Evolutionary conservation across 495 filamentous ascomycete genomes (phyloP), one percentile per base, ranked within the genome.

Genomic region (Pseudomonodictys pantanalensis): DNA sequence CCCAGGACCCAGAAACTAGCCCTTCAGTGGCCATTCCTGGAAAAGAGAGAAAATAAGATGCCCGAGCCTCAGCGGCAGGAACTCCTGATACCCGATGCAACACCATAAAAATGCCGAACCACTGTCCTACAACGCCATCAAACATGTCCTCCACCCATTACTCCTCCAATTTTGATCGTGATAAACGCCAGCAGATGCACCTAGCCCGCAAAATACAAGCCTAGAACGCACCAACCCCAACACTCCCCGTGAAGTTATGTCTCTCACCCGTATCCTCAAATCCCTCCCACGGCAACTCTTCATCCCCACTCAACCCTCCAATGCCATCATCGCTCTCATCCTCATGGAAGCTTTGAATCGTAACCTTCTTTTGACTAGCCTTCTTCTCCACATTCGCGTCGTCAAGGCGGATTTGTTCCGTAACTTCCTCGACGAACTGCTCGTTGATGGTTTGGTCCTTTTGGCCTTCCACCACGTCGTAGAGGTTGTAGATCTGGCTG

Each of bases 381-480:
- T 65, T 61, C 59, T 46, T 49, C 51, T 41, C 35, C 1, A 30
- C 73, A 64, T 62, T 30, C 22, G 48, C 32, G 11, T 52, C 35
- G 18, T 81, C 76, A 64, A 83, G 70, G 7, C 81, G 80, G 66
- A 84, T 81, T 9, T 77, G 80, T 50, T 81, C 73, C 10, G 91
- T 75, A 0, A 88, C 89, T 29, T 86, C 75, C 54, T 91, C 87
- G 49, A 90, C 77, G 57, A 85, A 81, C 23, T 84, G 78, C 60
- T 82, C 77, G 0, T 75, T 83, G 77, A 92, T 86, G 50, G 85
- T 55, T 20, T 78, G 76, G 49, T 77, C 71, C 75, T 87, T 89
- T 68, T 88, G 85, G 8, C 87, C 90, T 69, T 96, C 92, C 8
- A 95, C 79, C 7, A 96, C 91, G 67, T 97, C 92, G 58, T 95